Base-by-base conservation (phyloP, 164 flowering plant species). In the Chimonanthus praecox region DNA sequence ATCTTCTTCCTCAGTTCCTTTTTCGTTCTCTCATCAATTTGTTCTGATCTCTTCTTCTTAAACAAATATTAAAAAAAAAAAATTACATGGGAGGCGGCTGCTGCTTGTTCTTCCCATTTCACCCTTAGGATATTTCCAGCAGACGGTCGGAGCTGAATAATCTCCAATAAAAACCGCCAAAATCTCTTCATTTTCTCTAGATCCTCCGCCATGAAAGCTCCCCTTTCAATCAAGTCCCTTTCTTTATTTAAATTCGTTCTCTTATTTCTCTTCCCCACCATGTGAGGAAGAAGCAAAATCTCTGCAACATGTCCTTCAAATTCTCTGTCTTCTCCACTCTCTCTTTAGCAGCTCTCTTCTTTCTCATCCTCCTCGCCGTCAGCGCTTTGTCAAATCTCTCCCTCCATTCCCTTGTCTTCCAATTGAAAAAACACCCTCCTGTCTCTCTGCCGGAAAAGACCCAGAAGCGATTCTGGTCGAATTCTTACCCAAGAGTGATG, bases 311-410 rank as follows among this genome's bases (percentile, higher is more conserved):
- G 50, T 44, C 68, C 2, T 82, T 67, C 50, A 6, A 18, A 10
- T 62, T 68, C 2, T 75, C 85, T 2, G 6, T 78, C 64, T 77
- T 78, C 69, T 76, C 82, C 9, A 58, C 79, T n/a, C 1, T 85
- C 47, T 67, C 74, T 3, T 72, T 85, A 7, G 80, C 80, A 3
- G 70, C 82, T 10, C 11, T 81, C 8, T 43, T 80, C 44, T 60
- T 79, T 13, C 44, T 79, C 20, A 68, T 80, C 51, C 79, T 76
- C 11, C 46, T 80, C 16, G 60, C 73, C 3, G 67, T 67, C 33
- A 71, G 81, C 76, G 16, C 71, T 71, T 68, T 76, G 54, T 78
- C 70, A 68, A 75, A 71, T 18, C 8, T 76, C 43, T 72, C 84
- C 15, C 58, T 74, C 21, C 47, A 64, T 21, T 64, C 72, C 33